Percentiles rank a stretch among this genome's conserved stretches.
Conservation (phyloP, 306 rosid genomes). For the Quercus robur region DNA sequence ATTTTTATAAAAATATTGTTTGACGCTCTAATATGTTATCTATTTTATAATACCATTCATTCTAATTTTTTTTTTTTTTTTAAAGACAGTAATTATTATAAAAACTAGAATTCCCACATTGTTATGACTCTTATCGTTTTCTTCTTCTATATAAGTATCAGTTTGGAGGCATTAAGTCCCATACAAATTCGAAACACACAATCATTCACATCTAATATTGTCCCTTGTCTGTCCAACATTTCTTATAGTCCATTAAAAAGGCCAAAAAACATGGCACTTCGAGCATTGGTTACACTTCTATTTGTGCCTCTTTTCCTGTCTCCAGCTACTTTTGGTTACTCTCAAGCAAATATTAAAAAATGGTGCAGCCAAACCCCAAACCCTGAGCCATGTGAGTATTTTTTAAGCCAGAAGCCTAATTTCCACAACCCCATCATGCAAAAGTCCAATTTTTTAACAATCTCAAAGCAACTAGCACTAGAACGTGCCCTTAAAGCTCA, state of each 20-base stretch:
- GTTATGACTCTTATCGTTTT: background rate
- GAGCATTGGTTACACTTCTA: constrained; percentile 3
- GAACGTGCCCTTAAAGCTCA: constrained; percentile 47
- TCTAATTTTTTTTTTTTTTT: background rate
- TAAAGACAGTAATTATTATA: background rate
- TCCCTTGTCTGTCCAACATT: background rate
- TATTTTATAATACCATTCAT: too few species aligned
- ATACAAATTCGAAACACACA: background rate
- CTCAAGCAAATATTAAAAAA: constrained; percentile 31
- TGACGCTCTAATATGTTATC: background rate
- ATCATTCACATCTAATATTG: background rate
- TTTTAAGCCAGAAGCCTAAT: constrained; percentile 30
- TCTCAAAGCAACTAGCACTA: constrained; percentile 46
- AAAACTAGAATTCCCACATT: background rate
- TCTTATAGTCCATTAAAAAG: background rate
- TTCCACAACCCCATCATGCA: constrained; percentile 31
- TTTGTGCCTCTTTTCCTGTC: constrained; percentile 20
- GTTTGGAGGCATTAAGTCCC: background rate
- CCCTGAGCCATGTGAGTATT: constrained; percentile 66
- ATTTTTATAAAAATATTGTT: too few species aligned
- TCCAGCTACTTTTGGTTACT: constrained; percentile 14
- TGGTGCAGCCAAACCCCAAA: constrained; percentile 85
- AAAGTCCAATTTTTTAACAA: constrained; percentile 57
- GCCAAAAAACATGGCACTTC: constrained; percentile 1
- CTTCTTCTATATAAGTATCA: background rate